Base-by-base conservation (phyloP, 2,329 filamentous ascomycete species). In the Claviceps spartinae region DNA sequence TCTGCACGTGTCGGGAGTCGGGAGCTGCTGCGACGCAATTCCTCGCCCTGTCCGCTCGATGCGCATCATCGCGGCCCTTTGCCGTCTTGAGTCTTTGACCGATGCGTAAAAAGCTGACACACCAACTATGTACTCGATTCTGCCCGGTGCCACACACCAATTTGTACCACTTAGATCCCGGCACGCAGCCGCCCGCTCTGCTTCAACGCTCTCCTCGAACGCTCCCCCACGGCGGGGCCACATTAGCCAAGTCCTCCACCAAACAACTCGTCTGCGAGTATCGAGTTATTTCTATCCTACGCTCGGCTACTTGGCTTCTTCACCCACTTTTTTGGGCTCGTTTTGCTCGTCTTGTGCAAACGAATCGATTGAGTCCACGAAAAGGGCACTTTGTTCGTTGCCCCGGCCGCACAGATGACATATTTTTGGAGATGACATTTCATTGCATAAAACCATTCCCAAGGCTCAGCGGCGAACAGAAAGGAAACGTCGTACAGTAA, bases 291-390 rank as follows among this genome's bases (percentile, higher is more conserved):
- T 20, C 20, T 37, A 24, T 41, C 47, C 30, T 26, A 30, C 37
- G n/a, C n/a, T 18, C 36, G 22, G 9, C 38, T 36, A 24, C 4
- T 41, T 41, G 18, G 6, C 34, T 36, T n/a, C 65, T 69, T 69
- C 59, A 64, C 66, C 67, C 63, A 68, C 72, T 67, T 85, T 76
- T 73, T 81, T 82, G 74, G 78, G 78, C 82, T 86, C 75, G 61
- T 82, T 82, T 61, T 72, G 70, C 69, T 80, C 81, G 69, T 65
- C 66, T 43, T 48, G 52, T 49, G 44, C 52, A 56, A 68, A 56
- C 66, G 71, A 69, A 66, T 71, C 68, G 45, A 62, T 51, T 36
- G 48, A 34, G 42, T 37, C 22, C 40, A 46, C 45, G 48, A 37
- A 50, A 42, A 5, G 4, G 24, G 16, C 13, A 7, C 44, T 47